Conservation (phyloP, 257 asterid genomes). For the Echites panduratus region DNA sequence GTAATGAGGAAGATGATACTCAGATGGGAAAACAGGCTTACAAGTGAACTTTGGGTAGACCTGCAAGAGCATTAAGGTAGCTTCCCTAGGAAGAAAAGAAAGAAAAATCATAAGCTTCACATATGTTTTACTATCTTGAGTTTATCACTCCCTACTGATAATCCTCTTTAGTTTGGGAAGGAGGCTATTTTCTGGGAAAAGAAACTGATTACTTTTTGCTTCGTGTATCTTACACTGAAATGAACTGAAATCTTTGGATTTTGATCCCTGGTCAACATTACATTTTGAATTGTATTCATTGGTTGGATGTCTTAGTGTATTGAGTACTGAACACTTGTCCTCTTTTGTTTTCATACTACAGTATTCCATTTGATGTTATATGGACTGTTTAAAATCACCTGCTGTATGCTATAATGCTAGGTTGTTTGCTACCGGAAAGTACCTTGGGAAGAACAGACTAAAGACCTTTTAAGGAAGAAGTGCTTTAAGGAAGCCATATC, state of each 20-base stretch:
- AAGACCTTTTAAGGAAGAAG: slow-evolving; percentile 73
- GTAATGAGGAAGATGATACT: no score
- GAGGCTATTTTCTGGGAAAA: no score
- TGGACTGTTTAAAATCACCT: slow-evolving; percentile 4
- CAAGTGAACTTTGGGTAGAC: neutral
- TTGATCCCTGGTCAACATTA: neutral
- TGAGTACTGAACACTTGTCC: neutral
- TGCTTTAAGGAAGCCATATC: slow-evolving; percentile 69
- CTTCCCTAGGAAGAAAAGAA: neutral
- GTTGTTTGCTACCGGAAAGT: slow-evolving; percentile 73
- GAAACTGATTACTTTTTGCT: neutral
- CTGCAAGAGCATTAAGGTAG: neutral
- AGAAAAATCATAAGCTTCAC: neutral
- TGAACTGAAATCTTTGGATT: neutral
- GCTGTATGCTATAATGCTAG: slow-evolving; percentile 40
- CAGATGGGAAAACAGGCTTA: neutral
- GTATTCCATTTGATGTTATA: neutral
- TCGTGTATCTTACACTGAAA: neutral
- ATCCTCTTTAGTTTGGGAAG: no score
- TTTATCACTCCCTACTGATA: neutral
- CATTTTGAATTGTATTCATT: neutral
- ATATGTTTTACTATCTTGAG: neutral
- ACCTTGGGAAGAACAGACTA: slow-evolving; percentile 83
- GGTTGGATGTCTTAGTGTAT: neutral
- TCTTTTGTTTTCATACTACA: neutral